A percentile compares a stretch with the other conserved stretches of the same genome.
Evolutionary conservation across 768 basidiomycete genomes (phyloP).

Genomic region (Heimioporus sp.): DNA sequence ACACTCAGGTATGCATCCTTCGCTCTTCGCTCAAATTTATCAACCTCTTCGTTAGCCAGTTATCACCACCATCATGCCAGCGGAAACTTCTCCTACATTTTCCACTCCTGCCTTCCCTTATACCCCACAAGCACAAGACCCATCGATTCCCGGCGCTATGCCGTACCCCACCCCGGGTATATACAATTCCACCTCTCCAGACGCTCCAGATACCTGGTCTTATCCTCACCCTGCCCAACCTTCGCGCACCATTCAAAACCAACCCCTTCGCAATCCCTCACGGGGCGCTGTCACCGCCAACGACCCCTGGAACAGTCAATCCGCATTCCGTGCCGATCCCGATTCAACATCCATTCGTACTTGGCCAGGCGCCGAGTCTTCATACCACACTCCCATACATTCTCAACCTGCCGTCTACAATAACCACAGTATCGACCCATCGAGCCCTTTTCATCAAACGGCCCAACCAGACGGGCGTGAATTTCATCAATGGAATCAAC

Average conservation of each 20-base stretch:
- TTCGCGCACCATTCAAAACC: constrained; percentile 44
- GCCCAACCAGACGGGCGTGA: constrained; percentile 40
- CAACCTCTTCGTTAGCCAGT: constrained; percentile 20
- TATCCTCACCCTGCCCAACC: constrained; percentile 39
- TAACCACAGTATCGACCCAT: constrained; percentile 39
- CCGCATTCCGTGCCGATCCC: constrained; percentile 27
- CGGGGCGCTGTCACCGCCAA: constrained; percentile 19
- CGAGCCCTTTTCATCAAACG: constrained; percentile 31
- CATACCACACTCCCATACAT: constrained; percentile 34
- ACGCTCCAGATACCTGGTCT: constrained; percentile 53
- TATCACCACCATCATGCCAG: constrained; percentile 40
- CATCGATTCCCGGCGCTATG: constrained; percentile 38
- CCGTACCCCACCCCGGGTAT: too few species aligned
- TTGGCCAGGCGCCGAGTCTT: constrained; percentile 43
- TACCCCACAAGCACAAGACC: constrained; percentile 40
- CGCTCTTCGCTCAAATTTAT: background rate
- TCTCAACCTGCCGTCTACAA: constrained; percentile 23
- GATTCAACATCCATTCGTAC: constrained; percentile 45
- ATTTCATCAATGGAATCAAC: constrained; percentile 28
- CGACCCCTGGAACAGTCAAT: constrained; percentile 24
- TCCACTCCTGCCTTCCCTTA: constrained; percentile 43
- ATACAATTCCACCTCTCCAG: constrained; percentile 40
- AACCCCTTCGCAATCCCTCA: constrained; percentile 42
- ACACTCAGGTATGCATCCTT: constrained; percentile 41
- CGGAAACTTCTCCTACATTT: constrained; percentile 36